Evolutionary conservation across 352 stramenopile species (phyloP).

Genomic region (Pythium coloratum): DNA sequence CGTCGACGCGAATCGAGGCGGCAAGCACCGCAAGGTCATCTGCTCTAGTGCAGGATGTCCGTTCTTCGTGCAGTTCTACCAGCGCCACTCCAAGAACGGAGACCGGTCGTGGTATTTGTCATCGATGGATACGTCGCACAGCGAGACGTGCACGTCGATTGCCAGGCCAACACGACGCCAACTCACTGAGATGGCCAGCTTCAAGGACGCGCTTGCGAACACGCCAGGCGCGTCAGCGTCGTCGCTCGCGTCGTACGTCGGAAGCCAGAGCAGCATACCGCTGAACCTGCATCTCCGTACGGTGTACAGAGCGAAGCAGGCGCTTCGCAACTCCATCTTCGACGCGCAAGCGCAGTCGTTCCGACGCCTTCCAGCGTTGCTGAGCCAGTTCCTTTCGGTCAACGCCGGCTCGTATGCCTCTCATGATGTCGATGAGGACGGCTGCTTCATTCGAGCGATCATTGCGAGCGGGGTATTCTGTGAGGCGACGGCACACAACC

Average conservation of each 20-base stretch:
- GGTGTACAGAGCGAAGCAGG: constrained; percentile 58
- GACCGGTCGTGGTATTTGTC: constrained; percentile 61
- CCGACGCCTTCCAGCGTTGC: constrained; percentile 42
- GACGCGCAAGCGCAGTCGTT: constrained; percentile 38
- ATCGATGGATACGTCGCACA: constrained; percentile 43
- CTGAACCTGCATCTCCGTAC: constrained; percentile 43
- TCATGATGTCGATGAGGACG: constrained; percentile 27
- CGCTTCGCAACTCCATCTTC: constrained; percentile 37
- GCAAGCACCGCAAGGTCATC: constrained; percentile 58
- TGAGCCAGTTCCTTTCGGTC: constrained; percentile 37
- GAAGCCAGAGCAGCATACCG: constrained; percentile 26
- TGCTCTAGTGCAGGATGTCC: constrained; percentile 44
- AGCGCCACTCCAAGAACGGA: constrained; percentile 56
- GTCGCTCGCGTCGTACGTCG: constrained; percentile 37
- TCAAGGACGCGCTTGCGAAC: constrained; percentile 35
- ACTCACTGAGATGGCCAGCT: constrained; percentile 44
- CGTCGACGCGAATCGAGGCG: constrained; percentile 44
- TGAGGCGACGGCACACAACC: constrained; percentile 38
- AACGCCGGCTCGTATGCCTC: constrained; percentile 39
- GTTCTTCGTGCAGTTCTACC: constrained; percentile 72
- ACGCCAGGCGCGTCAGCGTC: constrained; percentile 35
- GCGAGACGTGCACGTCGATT: constrained; percentile 39
- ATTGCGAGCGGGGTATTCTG: constrained; percentile 51
- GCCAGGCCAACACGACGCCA: constrained; percentile 61
- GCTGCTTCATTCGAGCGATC: constrained; percentile 45